These are phyloP conservation scores for Tolypocladium sp. DNA, from an alignment of 2,329 filamentous ascomycete genomes.

Conservation along the genomic window DNA sequence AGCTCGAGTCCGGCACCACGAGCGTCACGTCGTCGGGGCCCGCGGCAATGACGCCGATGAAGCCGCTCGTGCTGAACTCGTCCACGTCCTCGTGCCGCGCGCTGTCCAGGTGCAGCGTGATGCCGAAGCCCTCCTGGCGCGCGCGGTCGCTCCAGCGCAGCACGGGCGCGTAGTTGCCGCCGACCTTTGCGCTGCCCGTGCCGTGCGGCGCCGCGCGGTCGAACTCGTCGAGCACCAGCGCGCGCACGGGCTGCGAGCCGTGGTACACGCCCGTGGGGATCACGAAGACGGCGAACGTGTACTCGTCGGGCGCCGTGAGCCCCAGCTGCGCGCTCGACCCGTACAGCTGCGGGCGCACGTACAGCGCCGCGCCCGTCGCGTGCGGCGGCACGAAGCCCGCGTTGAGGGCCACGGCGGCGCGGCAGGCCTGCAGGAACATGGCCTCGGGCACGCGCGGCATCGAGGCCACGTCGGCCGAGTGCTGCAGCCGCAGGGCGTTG, in stretches of 20 bases:
- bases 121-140: constrained; percentile 71
- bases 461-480: constrained; percentile 74
- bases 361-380: constrained; percentile 82
- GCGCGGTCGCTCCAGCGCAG: constrained; percentile 80
- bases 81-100: constrained; percentile 77
- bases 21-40: constrained; percentile 51
- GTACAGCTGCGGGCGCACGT: constrained; percentile 82
- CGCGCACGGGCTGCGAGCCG: constrained; percentile 78
- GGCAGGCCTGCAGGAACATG: constrained; percentile 67
- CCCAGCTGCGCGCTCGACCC: constrained; percentile 82
- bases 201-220: constrained; percentile 89
- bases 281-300: constrained; percentile 83
- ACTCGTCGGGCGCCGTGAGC: constrained; percentile 80
- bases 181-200: constrained; percentile 85
- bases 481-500: constrained; percentile 77
- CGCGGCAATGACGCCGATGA: constrained; percentile 66
- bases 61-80: constrained; percentile 92
- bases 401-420: constrained; percentile 77
- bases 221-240: constrained; percentile 83
- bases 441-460: constrained; percentile 72
- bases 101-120: constrained; percentile 88
- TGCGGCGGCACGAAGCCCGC: constrained; percentile 87
- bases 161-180: constrained; percentile 93
- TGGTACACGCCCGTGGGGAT: constrained; percentile 93
- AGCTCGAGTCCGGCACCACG: constrained; percentile 78